Conservation (phyloP, 495 filamentous ascomycete species). For the Penicillium goetzii region DNA sequence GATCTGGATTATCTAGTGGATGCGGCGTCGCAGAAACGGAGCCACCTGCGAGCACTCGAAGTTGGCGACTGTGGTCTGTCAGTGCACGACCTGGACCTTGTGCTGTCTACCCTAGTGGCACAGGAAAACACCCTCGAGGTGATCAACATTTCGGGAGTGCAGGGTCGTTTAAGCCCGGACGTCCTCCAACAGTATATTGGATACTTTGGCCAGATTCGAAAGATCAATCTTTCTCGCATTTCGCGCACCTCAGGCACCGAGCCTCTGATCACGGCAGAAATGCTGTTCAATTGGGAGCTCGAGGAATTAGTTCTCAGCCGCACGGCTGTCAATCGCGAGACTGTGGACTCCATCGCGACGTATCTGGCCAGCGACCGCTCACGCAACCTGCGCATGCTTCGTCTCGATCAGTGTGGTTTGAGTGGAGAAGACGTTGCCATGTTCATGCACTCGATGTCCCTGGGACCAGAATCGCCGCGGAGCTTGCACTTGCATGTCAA, state of each 20-base stretch:
- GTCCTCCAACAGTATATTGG: constrained; percentile 65
- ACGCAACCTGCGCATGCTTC: constrained; percentile 65
- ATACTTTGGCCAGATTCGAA: constrained; percentile 70
- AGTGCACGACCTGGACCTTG: constrained; percentile 49
- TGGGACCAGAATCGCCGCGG: constrained; percentile 53
- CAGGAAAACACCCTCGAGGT: constrained; percentile 77
- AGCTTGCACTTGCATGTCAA: constrained; percentile 78
- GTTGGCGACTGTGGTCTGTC: constrained; percentile 77
- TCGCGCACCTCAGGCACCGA: constrained; percentile 63
- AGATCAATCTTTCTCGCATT: constrained; percentile 72
- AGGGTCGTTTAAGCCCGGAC: constrained; percentile 68
- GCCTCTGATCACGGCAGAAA: constrained; percentile 67
- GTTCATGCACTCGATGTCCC: constrained; percentile 74
- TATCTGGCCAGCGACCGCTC: constrained; percentile 68
- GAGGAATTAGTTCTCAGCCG: constrained; percentile 73
- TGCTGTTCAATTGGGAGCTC: constrained; percentile 71
- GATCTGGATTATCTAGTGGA: constrained; percentile 76
- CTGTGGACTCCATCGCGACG: constrained; percentile 61
- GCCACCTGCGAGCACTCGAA: constrained; percentile 79
- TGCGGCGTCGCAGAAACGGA: constrained; percentile 63
- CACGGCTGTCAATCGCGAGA: constrained; percentile 61
- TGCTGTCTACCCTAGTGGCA: constrained; percentile 48
- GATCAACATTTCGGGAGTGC: constrained; percentile 76
- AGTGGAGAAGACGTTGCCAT: constrained; percentile 76
- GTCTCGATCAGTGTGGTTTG: constrained; percentile 79